Evolutionary conservation across 345 rosid genomes (phyloP), one percentile per base, ranked within the genome.

Genomic region (Populus ilicifolia): DNA sequence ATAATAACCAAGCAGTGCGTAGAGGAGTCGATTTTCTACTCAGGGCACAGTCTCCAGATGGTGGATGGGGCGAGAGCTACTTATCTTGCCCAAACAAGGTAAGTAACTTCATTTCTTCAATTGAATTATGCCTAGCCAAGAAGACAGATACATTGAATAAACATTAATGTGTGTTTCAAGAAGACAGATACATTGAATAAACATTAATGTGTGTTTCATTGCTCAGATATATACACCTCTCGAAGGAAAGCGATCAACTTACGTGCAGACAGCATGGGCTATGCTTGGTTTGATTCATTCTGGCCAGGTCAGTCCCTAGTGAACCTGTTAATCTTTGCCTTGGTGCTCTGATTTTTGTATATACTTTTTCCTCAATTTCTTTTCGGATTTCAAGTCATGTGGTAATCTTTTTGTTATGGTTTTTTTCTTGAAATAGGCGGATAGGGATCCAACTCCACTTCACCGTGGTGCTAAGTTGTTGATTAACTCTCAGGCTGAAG

Each of bases 61-160:
- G 93, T 1, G 90, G 91, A 5, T 90, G 91, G 93, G 91, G 91
- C 39, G 93, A 90, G 81, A 90, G 90, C 71, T 87, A 77, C 73
- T 81, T 71, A 6, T 87, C 91, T 14, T 87, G 90, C 52, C 89
- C 89, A 14, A 63, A 84, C 17, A 84, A 87, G 87, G 91, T 86
- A 78, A 36, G 14, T 41, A 3, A n/a, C 56, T 5, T 30, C 39
- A 8, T 68, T 23, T 50, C 23, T 8, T 35, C 29, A 43, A 2
- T 5, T 50, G 11, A 25, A 17, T 43, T 6, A 23, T 13, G 21
- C 21, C 23, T 50, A 23, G 12, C n/a, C 33, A 43, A 25, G 27
- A 70, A 59, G 7, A 25, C 13, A 11, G 3, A 43, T 18, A 16
- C 8, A 21, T 17, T 33, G 29, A 16, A 21, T 17, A 7, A 5